Evolutionary conservation across 805 yeast genomes (phyloP), one percentile per base, ranked within the genome.

Genomic region (Hemisphaericaspora nanyangensis): DNA sequence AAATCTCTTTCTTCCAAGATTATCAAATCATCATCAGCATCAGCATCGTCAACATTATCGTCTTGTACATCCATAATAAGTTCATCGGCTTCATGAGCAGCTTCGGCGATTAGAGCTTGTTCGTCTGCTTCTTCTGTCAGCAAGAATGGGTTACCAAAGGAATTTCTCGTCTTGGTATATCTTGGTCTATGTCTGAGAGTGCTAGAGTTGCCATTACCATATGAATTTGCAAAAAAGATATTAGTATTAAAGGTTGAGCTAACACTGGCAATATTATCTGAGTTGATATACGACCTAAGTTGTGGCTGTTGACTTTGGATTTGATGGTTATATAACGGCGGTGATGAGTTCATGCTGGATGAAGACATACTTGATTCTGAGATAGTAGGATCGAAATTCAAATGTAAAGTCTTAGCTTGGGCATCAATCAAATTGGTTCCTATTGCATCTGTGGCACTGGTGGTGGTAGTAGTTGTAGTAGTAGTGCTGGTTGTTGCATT

Each of bases 1-100:
- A 51, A 32, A 19, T 49, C 47, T 6, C 68, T 52, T 42, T 65
- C 71, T 40, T 65, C 72, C 12, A 63, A 44, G 12, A 65, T 58
- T 6, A 68, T 51, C 29, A 67, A 53, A 42, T 65, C 71, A 31
- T 63, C 61, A 30, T 59, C 63, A 12, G 54, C 58, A 39, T 47
- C 51, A n/a, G 45, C 52, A n/a, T n/a, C n/a, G n/a, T 48, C 49
- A 19, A 46, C 49, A 6, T 46, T 50, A 17, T 47, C 47, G 8
- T 46, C 50, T 15, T 17, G 22, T 13, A 7, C 29, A n/a, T 35
- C 34, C 34, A 20, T 17, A 11, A 32, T 32, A 5, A 25, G 34
- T 15, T 44, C 45, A 22, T 44, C 38, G n/a, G n/a, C n/a, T 5
- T 54, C 61, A 18, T 51, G 45, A 22, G 48, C 61, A 25, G 45